Evolutionary conservation across 306 rosid genomes (phyloP).

Genomic region (Spatholobus suberectus): DNA sequence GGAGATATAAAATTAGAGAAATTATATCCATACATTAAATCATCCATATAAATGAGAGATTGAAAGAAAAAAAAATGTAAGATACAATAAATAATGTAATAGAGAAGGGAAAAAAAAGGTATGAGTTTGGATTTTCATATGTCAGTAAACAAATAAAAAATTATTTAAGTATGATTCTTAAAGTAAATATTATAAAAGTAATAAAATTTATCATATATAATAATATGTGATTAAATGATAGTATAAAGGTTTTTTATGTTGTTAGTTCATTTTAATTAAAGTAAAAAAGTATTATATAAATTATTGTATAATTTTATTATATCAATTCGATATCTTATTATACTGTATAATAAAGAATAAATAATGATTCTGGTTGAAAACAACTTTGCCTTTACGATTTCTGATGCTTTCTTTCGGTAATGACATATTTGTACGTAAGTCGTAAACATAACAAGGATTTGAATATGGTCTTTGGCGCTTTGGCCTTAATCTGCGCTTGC

Average conservation of each 20-base stretch:
- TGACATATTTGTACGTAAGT: constrained; percentile 40
- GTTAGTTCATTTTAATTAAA: too few species aligned
- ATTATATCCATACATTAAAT: background rate
- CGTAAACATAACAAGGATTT: constrained; percentile 28
- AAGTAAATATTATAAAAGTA: too few species aligned
- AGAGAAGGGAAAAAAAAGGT: too few species aligned
- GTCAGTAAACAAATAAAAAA: too few species aligned
- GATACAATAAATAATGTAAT: background rate
- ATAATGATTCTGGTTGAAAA: constrained; percentile 42
- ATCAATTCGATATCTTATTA: background rate
- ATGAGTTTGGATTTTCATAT: too few species aligned
- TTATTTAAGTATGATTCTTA: too few species aligned
- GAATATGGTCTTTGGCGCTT: constrained; percentile 39
- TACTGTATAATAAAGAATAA: constrained; percentile 19
- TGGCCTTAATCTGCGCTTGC: constrained; percentile 48
- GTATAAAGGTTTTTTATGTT: too few species aligned
- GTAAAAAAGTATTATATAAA: background rate
- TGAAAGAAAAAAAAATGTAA: background rate
- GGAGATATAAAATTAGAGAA: background rate
- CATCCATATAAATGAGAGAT: background rate
- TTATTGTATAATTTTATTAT: background rate
- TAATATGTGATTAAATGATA: too few species aligned
- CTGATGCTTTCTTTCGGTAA: constrained; percentile 26
- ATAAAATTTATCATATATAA: too few species aligned
- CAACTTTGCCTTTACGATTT: constrained; percentile 53